A percentile compares a stretch with the other conserved stretches of the same genome.
Evolutionary conservation across 2,329 filamentous ascomycete species (phyloP).

Genomic region (Xenosphaeropsis pyriputrescens): DNA sequence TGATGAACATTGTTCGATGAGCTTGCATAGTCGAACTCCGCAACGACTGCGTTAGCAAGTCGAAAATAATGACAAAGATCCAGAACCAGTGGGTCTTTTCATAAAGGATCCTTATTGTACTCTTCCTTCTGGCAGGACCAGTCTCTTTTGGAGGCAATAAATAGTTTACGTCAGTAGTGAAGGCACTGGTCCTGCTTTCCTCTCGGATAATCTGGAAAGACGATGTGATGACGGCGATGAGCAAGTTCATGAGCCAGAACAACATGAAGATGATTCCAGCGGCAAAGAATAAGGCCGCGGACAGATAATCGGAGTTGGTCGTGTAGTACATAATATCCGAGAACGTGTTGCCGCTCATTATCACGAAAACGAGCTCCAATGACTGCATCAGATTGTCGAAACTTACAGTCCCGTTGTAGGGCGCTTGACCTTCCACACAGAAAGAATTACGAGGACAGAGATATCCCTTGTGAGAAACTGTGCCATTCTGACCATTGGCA

Average conservation of each 20-base stretch:
- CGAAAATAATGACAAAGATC: conserved; percentile 67
- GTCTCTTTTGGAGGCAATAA: conserved; percentile 14
- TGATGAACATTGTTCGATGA: conserved; percentile 47
- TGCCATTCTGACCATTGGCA: conserved; percentile 33
- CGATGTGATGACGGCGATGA: conserved; percentile 94
- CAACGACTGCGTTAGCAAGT: conserved; percentile 63
- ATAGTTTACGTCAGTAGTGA: conserved; percentile 55
- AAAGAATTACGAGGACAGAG: conserved; percentile 73
- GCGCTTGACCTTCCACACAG: conserved; percentile 64
- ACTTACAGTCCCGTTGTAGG: conserved; percentile 72
- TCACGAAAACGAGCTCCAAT: conserved; percentile 86
- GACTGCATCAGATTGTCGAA: conserved; percentile 94
- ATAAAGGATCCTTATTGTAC: conserved; percentile 54
- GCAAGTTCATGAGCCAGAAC: conserved; percentile 88
- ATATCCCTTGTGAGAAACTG: conserved; percentile 59
- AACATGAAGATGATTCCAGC: conserved; percentile 78
- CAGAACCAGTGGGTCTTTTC: conserved; percentile 63
- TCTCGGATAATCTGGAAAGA: conserved; percentile 97
- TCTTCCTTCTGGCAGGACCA: conserved; percentile 24
- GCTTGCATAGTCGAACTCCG: conserved; percentile 64
- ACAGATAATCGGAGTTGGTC: conserved; percentile 79
- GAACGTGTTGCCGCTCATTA: conserved; percentile 98
- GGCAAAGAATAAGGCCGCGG: conserved; percentile 65
- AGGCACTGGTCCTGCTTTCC: conserved; percentile 87
- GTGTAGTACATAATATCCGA: conserved; percentile 90